phyloP scores from a whole-genome alignment of 148 eudicot species.

The Mesembryanthemum crystallinum region DNA sequence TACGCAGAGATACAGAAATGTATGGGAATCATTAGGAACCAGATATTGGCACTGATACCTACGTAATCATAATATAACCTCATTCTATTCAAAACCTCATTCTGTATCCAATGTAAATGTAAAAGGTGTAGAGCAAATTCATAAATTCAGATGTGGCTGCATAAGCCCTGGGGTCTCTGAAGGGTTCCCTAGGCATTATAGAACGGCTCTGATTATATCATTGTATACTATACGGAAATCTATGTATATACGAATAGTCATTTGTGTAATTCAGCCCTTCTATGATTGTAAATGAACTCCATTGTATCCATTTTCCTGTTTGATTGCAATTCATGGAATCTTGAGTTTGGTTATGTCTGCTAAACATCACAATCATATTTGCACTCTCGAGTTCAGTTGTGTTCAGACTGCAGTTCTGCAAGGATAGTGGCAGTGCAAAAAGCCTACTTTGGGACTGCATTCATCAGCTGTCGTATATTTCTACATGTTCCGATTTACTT shows the following conservation, averaged over 20 bases:
- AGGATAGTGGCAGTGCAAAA: no score
- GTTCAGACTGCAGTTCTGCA: no score
- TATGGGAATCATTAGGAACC: constrained; percentile 87
- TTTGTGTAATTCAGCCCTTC: constrained; percentile 13
- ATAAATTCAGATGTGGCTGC: constrained; percentile 18
- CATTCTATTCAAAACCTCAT: neutral
- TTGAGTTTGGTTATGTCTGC: no score
- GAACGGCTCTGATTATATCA: neutral
- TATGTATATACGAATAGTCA: constrained; percentile 1
- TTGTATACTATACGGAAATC: constrained; percentile 14
- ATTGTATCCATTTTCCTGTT: neutral
- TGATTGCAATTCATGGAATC: neutral
- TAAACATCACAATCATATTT: no score
- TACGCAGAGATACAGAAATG: constrained; percentile 87
- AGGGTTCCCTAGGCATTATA: neutral
- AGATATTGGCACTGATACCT: constrained; percentile 89
- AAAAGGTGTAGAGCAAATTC: constrained; percentile 29
- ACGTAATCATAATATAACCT: constrained; percentile 36
- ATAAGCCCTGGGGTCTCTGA: neutral
- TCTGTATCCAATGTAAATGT: constrained; percentile 39
- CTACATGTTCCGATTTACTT: no score
- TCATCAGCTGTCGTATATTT: no score
- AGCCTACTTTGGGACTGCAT: no score
- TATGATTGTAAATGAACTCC: no score
- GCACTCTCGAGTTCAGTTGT: no score